phyloP scores from a whole-genome alignment of 495 filamentous ascomycete species.

The Podospora comata region DNA sequence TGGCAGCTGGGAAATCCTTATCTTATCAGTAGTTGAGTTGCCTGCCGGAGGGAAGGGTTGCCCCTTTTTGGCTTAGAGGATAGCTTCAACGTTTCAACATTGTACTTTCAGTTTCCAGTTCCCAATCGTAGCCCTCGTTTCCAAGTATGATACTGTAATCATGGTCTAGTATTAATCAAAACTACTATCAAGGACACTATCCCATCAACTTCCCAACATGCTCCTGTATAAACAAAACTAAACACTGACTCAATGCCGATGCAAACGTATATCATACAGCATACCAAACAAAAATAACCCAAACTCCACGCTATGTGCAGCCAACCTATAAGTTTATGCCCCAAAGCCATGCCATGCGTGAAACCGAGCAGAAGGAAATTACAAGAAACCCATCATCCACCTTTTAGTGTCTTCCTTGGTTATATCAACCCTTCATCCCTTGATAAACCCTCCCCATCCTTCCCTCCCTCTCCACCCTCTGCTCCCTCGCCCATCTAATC shows the following conservation, averaged over 20 bases:
- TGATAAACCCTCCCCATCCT: background rate
- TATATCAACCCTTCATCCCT: constrained; percentile 3
- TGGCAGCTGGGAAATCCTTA: constrained; percentile 16
- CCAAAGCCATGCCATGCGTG: background rate
- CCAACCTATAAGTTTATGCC: background rate
- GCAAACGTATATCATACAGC: background rate
- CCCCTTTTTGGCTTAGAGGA: background rate
- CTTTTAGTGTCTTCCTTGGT: background rate
- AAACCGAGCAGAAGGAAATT: background rate
- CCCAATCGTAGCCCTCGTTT: no score
- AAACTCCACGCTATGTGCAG: background rate
- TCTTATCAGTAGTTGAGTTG: constrained; percentile 17
- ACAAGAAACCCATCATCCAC: background rate
- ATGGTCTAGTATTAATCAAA: no score
- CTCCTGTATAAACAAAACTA: background rate
- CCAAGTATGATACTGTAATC: no score
- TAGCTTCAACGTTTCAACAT: background rate
- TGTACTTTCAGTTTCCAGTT: no score
- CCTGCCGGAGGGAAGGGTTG: background rate
- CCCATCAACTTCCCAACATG: background rate
- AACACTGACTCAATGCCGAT: background rate
- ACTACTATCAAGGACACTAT: no score
- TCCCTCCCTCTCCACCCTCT: background rate
- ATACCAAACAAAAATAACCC: background rate
- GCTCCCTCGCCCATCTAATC: background rate